Evolutionary conservation across 257 asterid species (phyloP).

Genomic region (Gardenia jasminoides): DNA sequence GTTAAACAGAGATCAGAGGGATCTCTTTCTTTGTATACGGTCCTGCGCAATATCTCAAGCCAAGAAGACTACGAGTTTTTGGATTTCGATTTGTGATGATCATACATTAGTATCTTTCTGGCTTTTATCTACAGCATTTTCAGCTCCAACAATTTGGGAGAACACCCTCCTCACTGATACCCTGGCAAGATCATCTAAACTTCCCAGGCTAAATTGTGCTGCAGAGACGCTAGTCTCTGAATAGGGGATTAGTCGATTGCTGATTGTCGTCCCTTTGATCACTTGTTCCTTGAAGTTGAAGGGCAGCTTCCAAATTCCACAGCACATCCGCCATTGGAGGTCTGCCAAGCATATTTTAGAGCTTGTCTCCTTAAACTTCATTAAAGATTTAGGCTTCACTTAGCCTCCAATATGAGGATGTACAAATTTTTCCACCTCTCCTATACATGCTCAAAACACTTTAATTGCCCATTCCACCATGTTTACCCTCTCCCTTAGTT

Average conservation of each 20-base stretch:
- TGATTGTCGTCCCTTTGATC: slow-evolving; percentile 5
- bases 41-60: no score
- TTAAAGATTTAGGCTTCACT: slow-evolving; percentile 26
- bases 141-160: slow-evolving; percentile 38
- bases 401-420: slow-evolving; percentile 26
- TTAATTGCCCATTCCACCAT: slow-evolving; percentile 36
- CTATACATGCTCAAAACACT: slow-evolving; percentile 16
- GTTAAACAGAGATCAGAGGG: no score
- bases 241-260: neutral
- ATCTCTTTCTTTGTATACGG: no score
- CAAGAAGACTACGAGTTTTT: no score
- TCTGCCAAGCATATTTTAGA: slow-evolving; percentile 43
- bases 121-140: slow-evolving; percentile 13
- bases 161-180: slow-evolving; percentile 39
- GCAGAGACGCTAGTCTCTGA: slow-evolving; percentile 15
- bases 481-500: slow-evolving; percentile 30
- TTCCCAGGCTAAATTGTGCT: slow-evolving; percentile 28
- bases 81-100: no score
- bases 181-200: slow-evolving; percentile 35
- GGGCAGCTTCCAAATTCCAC: slow-evolving; percentile 45
- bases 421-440: slow-evolving; percentile 22
- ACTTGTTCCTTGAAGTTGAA: slow-evolving; percentile 30
- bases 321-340: slow-evolving; percentile 48
- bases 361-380: slow-evolving; percentile 32
- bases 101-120: slow-evolving; percentile 2